These are phyloP conservation scores for Umbelopsis sp. DNA, from an alignment of 192 early-diverging fungal species.

Conservation along the genomic window DNA sequence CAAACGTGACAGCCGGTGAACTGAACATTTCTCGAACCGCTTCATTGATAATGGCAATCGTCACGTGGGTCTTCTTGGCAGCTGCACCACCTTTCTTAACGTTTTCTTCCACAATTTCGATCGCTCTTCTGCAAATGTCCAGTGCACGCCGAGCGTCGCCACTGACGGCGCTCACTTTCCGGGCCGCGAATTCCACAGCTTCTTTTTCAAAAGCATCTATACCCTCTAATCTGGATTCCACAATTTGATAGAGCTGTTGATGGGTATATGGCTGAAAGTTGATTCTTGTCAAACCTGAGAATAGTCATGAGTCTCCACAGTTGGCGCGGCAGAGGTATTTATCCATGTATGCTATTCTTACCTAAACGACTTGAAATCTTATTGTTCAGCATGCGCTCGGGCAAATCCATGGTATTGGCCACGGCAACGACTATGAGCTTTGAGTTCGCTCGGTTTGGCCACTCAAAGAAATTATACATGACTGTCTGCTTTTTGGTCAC, in stretches of 20 bases:
- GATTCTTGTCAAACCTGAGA: slow-evolving; percentile 77
- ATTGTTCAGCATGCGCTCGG: slow-evolving; percentile 87
- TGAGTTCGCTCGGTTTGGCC: slow-evolving; percentile 85
- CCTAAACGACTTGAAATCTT: slow-evolving; percentile 91
- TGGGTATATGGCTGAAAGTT: slow-evolving; percentile 93
- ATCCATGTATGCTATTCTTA: slow-evolving; percentile 27
- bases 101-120: slow-evolving; percentile 68
- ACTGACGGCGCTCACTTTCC: slow-evolving; percentile 94
- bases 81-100: slow-evolving; percentile 28
- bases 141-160: slow-evolving; percentile 95
- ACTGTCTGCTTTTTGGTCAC: slow-evolving; percentile 91
- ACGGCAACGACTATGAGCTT: slow-evolving; percentile 92
- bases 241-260: slow-evolving; percentile 83
- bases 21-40: slow-evolving; percentile 89
- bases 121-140: slow-evolving; percentile 87
- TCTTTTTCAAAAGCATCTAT: slow-evolving; percentile 74
- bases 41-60: slow-evolving; percentile 71
- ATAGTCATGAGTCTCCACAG: neutral
- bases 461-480: slow-evolving; percentile 99
- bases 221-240: slow-evolving; percentile 77
- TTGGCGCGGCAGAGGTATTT: neutral
- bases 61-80: slow-evolving; percentile 48
- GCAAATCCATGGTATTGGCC: slow-evolving; percentile 98
- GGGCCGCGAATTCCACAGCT: slow-evolving; percentile 91
- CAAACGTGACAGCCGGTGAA: slow-evolving; percentile 72